Base-by-base conservation (phyloP, 1,139 yeast genomes). In the Saccharomyces hybrid region DNA sequence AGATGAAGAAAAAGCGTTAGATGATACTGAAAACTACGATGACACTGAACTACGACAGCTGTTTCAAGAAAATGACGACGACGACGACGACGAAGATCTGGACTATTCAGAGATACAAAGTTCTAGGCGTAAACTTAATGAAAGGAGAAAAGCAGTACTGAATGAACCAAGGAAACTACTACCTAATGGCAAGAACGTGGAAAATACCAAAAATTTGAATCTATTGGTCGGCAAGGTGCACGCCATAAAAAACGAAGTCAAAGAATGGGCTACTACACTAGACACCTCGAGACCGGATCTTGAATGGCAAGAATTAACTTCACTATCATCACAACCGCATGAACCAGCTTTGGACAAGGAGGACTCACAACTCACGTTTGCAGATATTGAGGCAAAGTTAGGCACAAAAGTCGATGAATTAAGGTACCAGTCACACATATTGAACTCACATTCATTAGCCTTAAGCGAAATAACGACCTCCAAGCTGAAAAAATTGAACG, bases 111-210 rank as follows among this genome's bases (percentile, higher is more conserved):
- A 38, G 9, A 38, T 38, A 16, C 42, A 38, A 38, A 38, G 42
- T 3, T 38, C 42, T 16, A 38, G 42, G 25, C 42, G 42, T 38
- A 38, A 38, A 16, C 8, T 38, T 13, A 50, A 52, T 38, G 57
- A 44, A 38, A 16, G 31, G 46, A 51, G 20, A 31, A 28, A 50
- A n/a, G 32, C 47, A 14, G 14, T 46, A 48, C 48, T 8, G 26
- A 23, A 41, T 44, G 34, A 34, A 20, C 11, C 31, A 8, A 44
- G 50, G 14, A 48, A 34, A 1, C 52, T 54, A 46, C 52, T 66
- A 34, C 69, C 69, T n/a, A 67, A 67, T 53, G 59, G 62, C 28
- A 67, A 66, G 53, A 68, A 67, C 55, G 59, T 66, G 4, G 65
- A 65, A 44, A 68, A 68, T 55, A 62, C 62, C 44, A 65, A 61